Evolutionary conservation across 1,284 basidiomycete species (phyloP), one percentile per base, ranked within the genome.

Genomic region (Leccinum pachyderme): DNA sequence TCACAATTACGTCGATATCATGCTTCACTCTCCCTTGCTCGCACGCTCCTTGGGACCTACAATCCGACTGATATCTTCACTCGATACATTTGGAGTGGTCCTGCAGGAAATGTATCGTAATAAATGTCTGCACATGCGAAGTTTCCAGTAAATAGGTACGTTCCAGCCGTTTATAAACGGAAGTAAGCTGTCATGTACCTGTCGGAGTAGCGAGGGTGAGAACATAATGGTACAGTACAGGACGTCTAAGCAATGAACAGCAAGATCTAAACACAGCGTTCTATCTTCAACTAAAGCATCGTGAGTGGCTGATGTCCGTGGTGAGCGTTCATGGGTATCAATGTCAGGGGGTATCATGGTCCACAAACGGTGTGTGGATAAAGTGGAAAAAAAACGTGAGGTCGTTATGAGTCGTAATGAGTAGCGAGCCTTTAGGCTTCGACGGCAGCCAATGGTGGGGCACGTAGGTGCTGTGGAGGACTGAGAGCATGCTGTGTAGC

Each of bases 51-150:
- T 61, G 28, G 39, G 31, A 33, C 41, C 7, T 29, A 47, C 27
- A 45, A 15, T 24, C n/a, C 43, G 37, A 43, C 62, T 51, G 45
- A 53, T 59, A 53, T 41, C 24, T 52, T 47, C 49, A 48, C 18
- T 39, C 45, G 33, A 13, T 6, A 13, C 44, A 27, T 5, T 39
- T 27, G 18, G 33, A 35, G 35, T 37, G 52, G 32, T 47, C 48
- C 7, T 62, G 63, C 64, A 64, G 47, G 45, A 27, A 52, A 29
- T 54, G 47, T 22, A 9, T 43, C 48, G 29, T 51, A 18, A 47
- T 55, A 46, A 47, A 51, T 25, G 28, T 37, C 32, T 47, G 22
- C 29, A 18, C 22, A 13, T 25, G 33, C 9, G 9, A 18, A 18
- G 18, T 18, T 18, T 18, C 18, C 18, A 18, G 24, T 44, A 12